Base-by-base conservation (phyloP, 108 stramenopile genomes). In the Nitzschia inconspicua region DNA sequence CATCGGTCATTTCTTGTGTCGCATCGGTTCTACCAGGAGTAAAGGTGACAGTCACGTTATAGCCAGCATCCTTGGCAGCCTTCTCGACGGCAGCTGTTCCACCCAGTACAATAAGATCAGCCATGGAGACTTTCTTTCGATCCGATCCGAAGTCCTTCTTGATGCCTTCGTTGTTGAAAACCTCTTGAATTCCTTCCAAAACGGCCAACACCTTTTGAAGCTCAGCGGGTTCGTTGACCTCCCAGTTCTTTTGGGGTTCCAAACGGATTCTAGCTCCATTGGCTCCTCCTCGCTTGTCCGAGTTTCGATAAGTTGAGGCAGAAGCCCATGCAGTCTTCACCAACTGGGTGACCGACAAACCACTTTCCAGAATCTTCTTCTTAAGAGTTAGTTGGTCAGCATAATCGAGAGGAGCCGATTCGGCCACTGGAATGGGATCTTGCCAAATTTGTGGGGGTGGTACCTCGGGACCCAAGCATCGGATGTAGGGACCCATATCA, bases 271-370 rank as follows among this genome's bases (percentile, higher is more conserved):
- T 50, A 19, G 78, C 83, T 9, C 86, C 86, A 59, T 88, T 88
- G 27, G 86, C 83, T 52, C 86, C 86, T 55, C 86, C 86, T 35
- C 86, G 72, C 56, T 84, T 75, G 70, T 88, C 86, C 18, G 86
- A 77, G 19, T 42, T 53, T 9, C 86, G 83, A 70, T 73, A 88
- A 27, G 81, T 84, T 3, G 80, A 77, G 19, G 83, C 83, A 14
- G 83, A 79, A 31, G 81, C 86, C 86, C 86, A 88, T 31, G 86
- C 86, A 24, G 78, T 73, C 24, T 73, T 66, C 7, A 84, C 76
- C 30, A 84, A 70, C 16, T 72, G 72, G 0, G 80, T 69, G 24
- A 72, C 53, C 4, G 85, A 70, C n/a, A 86, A 18, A 9, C 70
- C 54, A 50, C 66, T 65, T n/a, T 56, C 53, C 4, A 84, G 40